These are phyloP conservation scores for Botrytis tulipae DNA, from an alignment of 2,329 filamentous ascomycete genomes.

Conservation along the genomic window DNA sequence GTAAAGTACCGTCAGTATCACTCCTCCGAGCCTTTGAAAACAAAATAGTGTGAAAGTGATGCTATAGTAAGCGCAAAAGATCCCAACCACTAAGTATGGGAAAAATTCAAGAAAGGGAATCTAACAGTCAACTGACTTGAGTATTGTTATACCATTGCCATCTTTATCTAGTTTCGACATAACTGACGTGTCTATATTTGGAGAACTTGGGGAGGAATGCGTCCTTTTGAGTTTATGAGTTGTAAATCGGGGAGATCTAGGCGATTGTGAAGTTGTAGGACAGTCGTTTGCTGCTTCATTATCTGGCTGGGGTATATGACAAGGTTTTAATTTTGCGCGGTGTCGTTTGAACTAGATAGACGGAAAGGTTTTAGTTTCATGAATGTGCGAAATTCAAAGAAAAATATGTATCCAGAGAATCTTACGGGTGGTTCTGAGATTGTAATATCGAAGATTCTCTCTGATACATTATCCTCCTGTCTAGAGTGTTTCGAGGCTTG, in stretches of 20 bases:
- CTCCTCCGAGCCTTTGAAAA: not conserved
- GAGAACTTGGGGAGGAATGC: conserved; percentile 43
- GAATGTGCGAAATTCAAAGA: not conserved
- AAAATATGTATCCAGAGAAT: not conserved
- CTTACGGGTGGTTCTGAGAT: conserved; percentile 30
- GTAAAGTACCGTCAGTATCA: conserved; percentile 2
- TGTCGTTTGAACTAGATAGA: conserved; percentile 31
- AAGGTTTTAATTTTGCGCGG: conserved; percentile 33
- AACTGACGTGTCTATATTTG: conserved; percentile 23
- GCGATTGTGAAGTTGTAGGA: conserved; percentile 26
- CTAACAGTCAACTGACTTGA: conserved; percentile 50
- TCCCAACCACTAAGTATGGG: not conserved
- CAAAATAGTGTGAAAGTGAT: not conserved
- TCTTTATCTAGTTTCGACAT: conserved; percentile 23
- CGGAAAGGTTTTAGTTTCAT: conserved; percentile 4
- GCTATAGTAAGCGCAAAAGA: not conserved
- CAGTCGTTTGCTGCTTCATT: conserved; percentile 32
- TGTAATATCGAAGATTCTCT: conserved; percentile 17
- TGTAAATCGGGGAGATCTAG: conserved; percentile 53
- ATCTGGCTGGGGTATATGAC: conserved; percentile 41
- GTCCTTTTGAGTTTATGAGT: conserved; percentile 46
- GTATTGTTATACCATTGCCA: conserved; percentile 47
- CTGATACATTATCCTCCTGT: conserved; percentile 25
- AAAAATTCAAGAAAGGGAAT: not conserved
- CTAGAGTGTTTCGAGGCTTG: conserved; percentile 31